Conservation (phyloP, 2,329 filamentous ascomycete genomes). For the Trichoderma brevicompactum region DNA sequence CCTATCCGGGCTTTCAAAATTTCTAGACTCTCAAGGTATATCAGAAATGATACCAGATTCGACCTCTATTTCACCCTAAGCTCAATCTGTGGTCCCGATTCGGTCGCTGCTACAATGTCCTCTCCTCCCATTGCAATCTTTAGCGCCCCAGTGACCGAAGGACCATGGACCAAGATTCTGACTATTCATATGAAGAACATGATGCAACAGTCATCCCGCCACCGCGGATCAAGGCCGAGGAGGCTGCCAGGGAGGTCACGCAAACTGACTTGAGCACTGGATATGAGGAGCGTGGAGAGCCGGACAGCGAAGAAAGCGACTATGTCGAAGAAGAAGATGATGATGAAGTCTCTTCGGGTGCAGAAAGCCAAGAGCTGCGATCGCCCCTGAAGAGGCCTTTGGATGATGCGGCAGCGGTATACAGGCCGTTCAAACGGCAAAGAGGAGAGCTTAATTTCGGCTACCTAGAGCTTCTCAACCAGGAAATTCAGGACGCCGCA, state of each 20-base stretch:
- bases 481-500: constrained; percentile 60
- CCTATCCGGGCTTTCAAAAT: background rate
- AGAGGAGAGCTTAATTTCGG: constrained; percentile 49
- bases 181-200: constrained; percentile 31
- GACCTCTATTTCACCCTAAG: background rate
- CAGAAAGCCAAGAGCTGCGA: constrained; percentile 20
- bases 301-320: constrained; percentile 1
- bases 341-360: background rate
- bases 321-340: constrained; percentile 14
- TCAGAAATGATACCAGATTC: background rate
- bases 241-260: background rate
- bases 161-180: constrained; percentile 41
- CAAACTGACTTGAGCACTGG: constrained; percentile 7
- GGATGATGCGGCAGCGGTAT: constrained; percentile 32
- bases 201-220: constrained; percentile 16
- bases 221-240: constrained; percentile 29
- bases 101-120: constrained; percentile 38
- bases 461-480: constrained; percentile 60
- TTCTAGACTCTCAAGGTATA: background rate
- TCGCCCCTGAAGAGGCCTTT: constrained; percentile 40
- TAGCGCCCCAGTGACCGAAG: constrained; percentile 33
- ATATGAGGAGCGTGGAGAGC: background rate
- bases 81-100: background rate
- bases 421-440: constrained; percentile 51
- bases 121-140: constrained; percentile 31